Evolutionary conservation across 495 filamentous ascomycete species (phyloP), one percentile per base, ranked within the genome.

Genomic region (Xylaria longipes): DNA sequence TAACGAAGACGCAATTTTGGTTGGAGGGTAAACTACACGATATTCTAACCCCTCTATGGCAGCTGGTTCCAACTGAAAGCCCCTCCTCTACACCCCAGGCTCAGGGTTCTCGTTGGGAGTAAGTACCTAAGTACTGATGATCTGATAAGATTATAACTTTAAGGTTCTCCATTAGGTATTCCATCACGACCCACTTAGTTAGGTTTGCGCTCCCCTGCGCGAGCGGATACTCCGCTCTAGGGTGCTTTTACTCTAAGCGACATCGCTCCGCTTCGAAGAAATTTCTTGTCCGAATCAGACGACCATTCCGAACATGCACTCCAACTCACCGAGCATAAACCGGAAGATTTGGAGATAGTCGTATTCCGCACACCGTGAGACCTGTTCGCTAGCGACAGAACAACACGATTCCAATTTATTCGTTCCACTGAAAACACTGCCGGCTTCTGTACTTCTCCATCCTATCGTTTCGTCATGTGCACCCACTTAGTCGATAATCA

Each of bases 401-500:
- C 54, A 15, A 15, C 37, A 9, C 35, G 25, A 50, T 71, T 65
- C 57, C 58, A 54, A 35, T 61, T 33, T 35, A 31, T 17, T 64
- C 60, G 62, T 54, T 39, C 58, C 62, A 31, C 69, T 27, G 35
- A 41, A 54, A 65, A 5, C n/a, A 37, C 31, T 11, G 52, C 62
- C 43, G 25, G 66, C 35, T 25, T 33, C 67, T 58, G 63, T 46
- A 63, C 33, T 29, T 54, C 29, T n/a, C 33, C 46, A 50, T 15
- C 65, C 65, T 56, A 48, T 56, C 50, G 65, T 15, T 67, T 9
- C 65, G 22, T 65, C 62, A 73, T 72, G 60, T 63, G 75, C 75
- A 77, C 61, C 77, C 73, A 79, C 75, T 77, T 74, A 62, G 64
- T 60, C 29, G 56, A 56, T 50, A 37, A 2, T 22, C 66, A 74